Base-by-base conservation (phyloP, 2,329 filamentous ascomycete genomes). In the Teratosphaeria gauchensis region DNA sequence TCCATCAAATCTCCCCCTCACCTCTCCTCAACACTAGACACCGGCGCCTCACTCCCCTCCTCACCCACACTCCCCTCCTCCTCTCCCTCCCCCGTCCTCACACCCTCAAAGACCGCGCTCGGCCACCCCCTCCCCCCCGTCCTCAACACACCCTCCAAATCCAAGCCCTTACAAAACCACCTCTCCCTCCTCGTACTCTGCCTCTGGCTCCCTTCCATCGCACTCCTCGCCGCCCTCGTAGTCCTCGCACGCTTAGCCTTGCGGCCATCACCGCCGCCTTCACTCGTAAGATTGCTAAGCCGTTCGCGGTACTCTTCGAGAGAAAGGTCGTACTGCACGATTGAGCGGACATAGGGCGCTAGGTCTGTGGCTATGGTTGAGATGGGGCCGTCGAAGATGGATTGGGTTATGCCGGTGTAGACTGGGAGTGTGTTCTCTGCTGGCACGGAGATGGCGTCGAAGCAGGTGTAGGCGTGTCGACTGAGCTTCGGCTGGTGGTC, bases 331-430 rank as follows among this genome's bases (percentile, higher is more conserved):
- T 87, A 88, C 0, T 85, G 80, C 1, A 92, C 85, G 60, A 99
- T 97, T 42, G 82, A 80, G 11, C 95, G 88, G n/a, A 97, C 83
- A 71, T 90, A 97, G 0, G 95, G 94, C 0, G 91, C 92, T 1
- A 97, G 78, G 63, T 99, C 94, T 12, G 86, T 76, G 0, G 83
- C 80, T 33, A 96, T 83, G 21, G 86, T 77, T 0, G 73, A 71
- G 66, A 88, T 76, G 0, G 84, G 84, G 51, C 88, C 84, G 66
- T 96, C 90, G 64, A 96, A 90, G 0, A 87, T 84, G 0, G 89
- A 92, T 0, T 87, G 80, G 35, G 84, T 82, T 1, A 90, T 78
- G 51, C 77, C 77, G 4, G 60, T 53, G n/a, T 55, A 54, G 12
- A 51, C 42, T 19, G 69, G 72, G 1, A 73, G 69, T 32, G 68